Conservation (phyloP, 1,139 yeast species). For the Schwanniomyces etchellsii region DNA sequence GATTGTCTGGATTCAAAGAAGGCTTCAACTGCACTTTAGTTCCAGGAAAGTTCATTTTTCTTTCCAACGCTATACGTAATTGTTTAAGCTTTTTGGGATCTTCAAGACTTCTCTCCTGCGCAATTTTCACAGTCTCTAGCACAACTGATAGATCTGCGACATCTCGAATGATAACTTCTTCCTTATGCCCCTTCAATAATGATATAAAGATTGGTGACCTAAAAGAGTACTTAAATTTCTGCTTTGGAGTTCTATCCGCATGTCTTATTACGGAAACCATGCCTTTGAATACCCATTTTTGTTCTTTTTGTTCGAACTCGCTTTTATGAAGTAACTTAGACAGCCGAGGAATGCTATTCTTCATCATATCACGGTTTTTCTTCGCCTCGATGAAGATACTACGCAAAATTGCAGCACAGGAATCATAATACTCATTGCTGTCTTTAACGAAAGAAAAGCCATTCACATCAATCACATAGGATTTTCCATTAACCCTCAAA, state of each 20-base stretch:
- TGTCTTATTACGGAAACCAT: constrained; percentile 89
- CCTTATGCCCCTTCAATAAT: constrained; percentile 86
- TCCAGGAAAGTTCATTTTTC: constrained; percentile 88
- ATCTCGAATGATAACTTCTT: constrained; percentile 91
- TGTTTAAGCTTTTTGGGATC: constrained; percentile 72
- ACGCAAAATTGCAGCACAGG: constrained; percentile 73
- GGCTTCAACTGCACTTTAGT: constrained; percentile 97
- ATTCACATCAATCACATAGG: constrained; percentile 94
- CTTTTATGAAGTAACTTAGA: constrained; percentile 33
- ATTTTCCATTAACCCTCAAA: constrained; percentile 79
- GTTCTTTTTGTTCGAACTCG: constrained; percentile 72
- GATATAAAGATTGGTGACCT: constrained; percentile 83
- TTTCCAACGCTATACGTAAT: constrained; percentile 76
- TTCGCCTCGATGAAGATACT: constrained; percentile 62
- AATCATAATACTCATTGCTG: constrained; percentile 78
- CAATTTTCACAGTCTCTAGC: constrained; percentile 75
- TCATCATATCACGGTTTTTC: constrained; percentile 36
- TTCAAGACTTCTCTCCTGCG: constrained; percentile 73
- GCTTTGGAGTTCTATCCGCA: constrained; percentile 99
- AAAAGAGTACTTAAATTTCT: constrained; percentile 93
- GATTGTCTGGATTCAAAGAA: constrained; percentile 54
- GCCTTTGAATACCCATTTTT: constrained; percentile 96
- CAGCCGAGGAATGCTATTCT: constrained; percentile 33
- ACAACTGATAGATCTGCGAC: constrained; percentile 83
- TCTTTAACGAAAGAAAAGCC: constrained; percentile 98